A percentile compares a stretch with the other conserved stretches of the same genome.
These are phyloP conservation scores for Helotiales sp. DNA, from an alignment of 2,329 filamentous ascomycete genomes.

Conservation along the genomic window DNA sequence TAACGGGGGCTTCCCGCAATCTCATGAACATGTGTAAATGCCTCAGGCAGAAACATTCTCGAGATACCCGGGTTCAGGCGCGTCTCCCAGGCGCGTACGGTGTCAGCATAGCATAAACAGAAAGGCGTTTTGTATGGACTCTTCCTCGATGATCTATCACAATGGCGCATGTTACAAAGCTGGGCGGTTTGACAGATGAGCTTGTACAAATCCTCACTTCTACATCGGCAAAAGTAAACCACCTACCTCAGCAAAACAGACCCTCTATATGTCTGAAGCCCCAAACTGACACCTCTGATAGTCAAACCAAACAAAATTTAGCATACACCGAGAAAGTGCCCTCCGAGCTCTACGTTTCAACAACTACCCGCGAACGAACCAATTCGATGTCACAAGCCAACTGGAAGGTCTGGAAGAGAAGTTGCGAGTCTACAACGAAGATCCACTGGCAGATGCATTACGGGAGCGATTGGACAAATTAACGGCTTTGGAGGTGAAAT, in stretches of 20 bases:
- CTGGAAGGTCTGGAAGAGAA: conserved; percentile 82
- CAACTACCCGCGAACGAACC: conserved; percentile 70
- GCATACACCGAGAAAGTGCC: conserved; percentile 53
- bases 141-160: neutral
- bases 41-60: neutral
- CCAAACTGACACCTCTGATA: conserved; percentile 30
- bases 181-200: conserved; percentile 70
- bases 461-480: conserved; percentile 64
- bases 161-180: conserved; percentile 74
- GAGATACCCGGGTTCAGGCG: conserved; percentile 2
- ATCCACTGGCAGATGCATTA: conserved; percentile 76
- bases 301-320: conserved; percentile 47
- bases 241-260: neutral
- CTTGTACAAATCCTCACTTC: conserved; percentile 69
- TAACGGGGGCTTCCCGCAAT: conserved; percentile 14
- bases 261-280: neutral
- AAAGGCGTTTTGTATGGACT: neutral
- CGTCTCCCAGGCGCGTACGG: neutral
- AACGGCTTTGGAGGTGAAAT: conserved; percentile 58
- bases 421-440: conserved; percentile 79
- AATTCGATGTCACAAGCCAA: conserved; percentile 70
- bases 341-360: conserved; percentile 59
- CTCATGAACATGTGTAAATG: neutral
- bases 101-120: neutral
- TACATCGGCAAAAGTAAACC: conserved; percentile 56